These are phyloP conservation scores for Chrysoporthe cubensis DNA, from an alignment of 2,329 filamentous ascomycete species.

Conservation along the genomic window DNA sequence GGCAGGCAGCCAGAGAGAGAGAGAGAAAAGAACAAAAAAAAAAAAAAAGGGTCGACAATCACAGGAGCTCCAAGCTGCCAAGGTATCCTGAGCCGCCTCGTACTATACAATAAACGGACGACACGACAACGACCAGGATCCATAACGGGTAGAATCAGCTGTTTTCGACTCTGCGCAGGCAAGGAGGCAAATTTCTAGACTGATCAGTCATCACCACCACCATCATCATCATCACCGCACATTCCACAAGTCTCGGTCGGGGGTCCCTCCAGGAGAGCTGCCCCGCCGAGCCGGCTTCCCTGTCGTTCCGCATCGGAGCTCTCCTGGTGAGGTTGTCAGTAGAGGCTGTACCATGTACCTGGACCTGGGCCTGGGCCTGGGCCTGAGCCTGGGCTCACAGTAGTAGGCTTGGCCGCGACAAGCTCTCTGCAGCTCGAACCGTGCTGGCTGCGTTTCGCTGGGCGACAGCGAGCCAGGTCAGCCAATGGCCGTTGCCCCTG, in stretches of 20 bases:
- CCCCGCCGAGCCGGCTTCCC: slow-evolving; percentile 15
- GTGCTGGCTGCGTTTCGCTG: background rate
- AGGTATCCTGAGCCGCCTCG: background rate
- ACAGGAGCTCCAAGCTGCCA: background rate
- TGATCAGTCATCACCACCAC: slow-evolving; percentile 1
- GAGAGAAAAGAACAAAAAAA: background rate
- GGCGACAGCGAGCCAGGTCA: background rate
- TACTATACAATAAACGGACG: background rate
- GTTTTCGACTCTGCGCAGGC: background rate
- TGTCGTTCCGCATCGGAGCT: slow-evolving; percentile 14
- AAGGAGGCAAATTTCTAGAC: slow-evolving; percentile 1
- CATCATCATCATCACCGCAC: slow-evolving; percentile 2
- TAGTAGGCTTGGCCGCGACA: background rate
- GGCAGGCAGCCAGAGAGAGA: background rate
- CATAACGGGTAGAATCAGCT: slow-evolving; percentile 13
- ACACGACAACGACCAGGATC: background rate
- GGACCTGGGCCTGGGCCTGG: background rate
- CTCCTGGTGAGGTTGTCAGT: background rate
- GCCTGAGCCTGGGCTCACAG: background rate
- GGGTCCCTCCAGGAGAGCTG: slow-evolving; percentile 6
- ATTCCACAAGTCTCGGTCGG: background rate
- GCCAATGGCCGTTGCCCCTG: background rate
- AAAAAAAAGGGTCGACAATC: background rate
- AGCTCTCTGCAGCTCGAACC: background rate
- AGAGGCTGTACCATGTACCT: background rate